Conservation (phyloP, 2,329 filamentous ascomycete species). For the Cercospora beticola region DNA sequence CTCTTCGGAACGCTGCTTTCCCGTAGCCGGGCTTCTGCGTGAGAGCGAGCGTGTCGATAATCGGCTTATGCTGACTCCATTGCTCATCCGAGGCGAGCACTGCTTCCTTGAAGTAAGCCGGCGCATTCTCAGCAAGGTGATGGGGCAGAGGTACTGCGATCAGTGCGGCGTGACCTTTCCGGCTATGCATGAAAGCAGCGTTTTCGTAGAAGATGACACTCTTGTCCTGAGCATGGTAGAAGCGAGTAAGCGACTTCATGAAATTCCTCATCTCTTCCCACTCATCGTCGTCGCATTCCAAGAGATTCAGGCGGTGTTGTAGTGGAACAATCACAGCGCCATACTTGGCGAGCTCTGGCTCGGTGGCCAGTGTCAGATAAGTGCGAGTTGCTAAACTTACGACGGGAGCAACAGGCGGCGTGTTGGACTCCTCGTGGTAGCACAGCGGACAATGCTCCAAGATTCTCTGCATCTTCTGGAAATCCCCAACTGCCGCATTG, state of each 20-base stretch:
- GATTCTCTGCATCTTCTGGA: constrained; percentile 82
- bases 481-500: constrained; percentile 82
- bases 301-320: constrained; percentile 79
- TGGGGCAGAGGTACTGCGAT: constrained; percentile 85
- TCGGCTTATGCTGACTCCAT: constrained; percentile 92
- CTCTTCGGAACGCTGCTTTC: constrained; percentile 75
- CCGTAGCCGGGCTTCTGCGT: constrained; percentile 66
- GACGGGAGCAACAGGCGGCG: constrained; percentile 75
- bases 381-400: constrained; percentile 82
- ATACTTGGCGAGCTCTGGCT: constrained; percentile 80
- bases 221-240: constrained; percentile 91
- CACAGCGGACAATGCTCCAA: constrained; percentile 88
- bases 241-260: constrained; percentile 91
- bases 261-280: constrained; percentile 99
- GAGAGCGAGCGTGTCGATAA: constrained; percentile 78
- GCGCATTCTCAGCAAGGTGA: constrained; percentile 84
- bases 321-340: constrained; percentile 87
- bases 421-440: constrained; percentile 78
- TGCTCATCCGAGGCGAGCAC: constrained; percentile 86
- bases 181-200: constrained; percentile 70
- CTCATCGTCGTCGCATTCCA: constrained; percentile 98
- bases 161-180: constrained; percentile 81
- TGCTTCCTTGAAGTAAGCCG: constrained; percentile 93
- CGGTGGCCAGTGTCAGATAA: constrained; percentile 83
- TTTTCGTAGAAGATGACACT: constrained; percentile 98